phyloP scores from a whole-genome alignment of 148 eudicot genomes.

The Silene uniflora region DNA sequence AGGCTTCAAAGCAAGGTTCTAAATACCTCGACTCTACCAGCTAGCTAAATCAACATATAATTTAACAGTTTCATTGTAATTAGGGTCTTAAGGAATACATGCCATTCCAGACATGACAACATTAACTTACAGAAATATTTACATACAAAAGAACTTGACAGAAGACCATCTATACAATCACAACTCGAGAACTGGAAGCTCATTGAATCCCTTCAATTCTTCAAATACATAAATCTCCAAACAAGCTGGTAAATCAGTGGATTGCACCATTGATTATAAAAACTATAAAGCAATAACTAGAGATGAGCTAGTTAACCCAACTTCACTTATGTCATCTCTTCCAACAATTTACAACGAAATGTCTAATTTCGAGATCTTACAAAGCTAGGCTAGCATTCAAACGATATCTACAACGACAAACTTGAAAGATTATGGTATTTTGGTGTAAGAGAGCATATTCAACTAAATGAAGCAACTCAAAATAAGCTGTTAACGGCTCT shows the following conservation, averaged over 20 bases:
- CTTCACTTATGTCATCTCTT: neutral
- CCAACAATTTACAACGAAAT: neutral
- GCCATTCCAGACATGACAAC: neutral
- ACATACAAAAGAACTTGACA: neutral
- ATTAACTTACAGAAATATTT: neutral
- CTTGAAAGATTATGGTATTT: neutral
- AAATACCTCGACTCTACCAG: too few relatives aligned
- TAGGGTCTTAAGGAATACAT: neutral
- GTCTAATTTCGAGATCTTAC: neutral
- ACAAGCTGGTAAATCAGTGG: neutral
- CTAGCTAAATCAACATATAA: too few relatives aligned
- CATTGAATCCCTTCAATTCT: neutral
- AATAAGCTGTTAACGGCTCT: neutral
- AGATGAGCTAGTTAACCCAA: neutral
- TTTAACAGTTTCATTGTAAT: neutral
- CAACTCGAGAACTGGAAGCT: neutral
- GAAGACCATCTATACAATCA: neutral
- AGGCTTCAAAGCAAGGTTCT: too few relatives aligned
- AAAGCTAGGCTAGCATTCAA: neutral
- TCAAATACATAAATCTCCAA: neutral
- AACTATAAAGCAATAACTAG: neutral
- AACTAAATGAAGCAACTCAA: constrained; percentile 5
- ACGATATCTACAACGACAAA: neutral
- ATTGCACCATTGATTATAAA: neutral
- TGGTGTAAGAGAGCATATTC: neutral